Percentiles rank a stretch among this genome's conserved stretches.
phyloP scores from a whole-genome alignment of 345 rosid genomes.

The Eucalyptus regnans region DNA sequence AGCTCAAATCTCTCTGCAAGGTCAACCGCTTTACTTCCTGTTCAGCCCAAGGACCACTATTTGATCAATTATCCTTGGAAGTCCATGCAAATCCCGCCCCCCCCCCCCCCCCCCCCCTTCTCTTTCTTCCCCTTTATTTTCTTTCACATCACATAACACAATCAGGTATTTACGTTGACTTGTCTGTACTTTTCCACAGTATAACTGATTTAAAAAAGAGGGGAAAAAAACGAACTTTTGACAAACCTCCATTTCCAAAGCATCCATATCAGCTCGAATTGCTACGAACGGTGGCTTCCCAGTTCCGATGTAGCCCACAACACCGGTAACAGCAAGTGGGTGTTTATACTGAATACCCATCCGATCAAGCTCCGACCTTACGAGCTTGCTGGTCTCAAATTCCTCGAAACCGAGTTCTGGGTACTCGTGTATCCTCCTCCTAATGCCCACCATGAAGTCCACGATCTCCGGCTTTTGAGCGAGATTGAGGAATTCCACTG shows the following conservation, averaged over 20 bases:
- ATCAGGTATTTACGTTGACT: not conserved
- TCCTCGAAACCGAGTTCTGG: conserved; percentile 58
- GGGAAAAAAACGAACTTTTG: not conserved
- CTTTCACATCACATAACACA: not conserved
- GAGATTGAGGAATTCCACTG: conserved; percentile 20
- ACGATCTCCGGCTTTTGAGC: conserved; percentile 33
- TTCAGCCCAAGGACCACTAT: not conserved
- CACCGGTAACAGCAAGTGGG: conserved; percentile 61
- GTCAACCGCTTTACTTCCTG: not conserved
- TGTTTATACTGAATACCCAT: conserved; percentile 29
- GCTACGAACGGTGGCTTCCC: conserved; percentile 42
- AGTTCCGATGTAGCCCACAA: conserved; percentile 45
- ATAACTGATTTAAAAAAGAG: not conserved
- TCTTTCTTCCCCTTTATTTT: not conserved
- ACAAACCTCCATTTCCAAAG: conserved; percentile 55
- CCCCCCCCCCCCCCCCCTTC: no score
- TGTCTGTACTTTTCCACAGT: not conserved
- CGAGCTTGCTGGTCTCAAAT: conserved; percentile 51
- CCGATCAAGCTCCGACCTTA: conserved; percentile 49
- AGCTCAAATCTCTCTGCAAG: not conserved
- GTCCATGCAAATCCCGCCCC: not conserved
- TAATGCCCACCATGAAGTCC: conserved; percentile 45
- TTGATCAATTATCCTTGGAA: not conserved
- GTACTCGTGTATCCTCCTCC: conserved; percentile 52
- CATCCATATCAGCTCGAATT: conserved; percentile 72